Base-by-base conservation (phyloP, 352 stramenopile species). In the Pelagophyceae sp. region DNA sequence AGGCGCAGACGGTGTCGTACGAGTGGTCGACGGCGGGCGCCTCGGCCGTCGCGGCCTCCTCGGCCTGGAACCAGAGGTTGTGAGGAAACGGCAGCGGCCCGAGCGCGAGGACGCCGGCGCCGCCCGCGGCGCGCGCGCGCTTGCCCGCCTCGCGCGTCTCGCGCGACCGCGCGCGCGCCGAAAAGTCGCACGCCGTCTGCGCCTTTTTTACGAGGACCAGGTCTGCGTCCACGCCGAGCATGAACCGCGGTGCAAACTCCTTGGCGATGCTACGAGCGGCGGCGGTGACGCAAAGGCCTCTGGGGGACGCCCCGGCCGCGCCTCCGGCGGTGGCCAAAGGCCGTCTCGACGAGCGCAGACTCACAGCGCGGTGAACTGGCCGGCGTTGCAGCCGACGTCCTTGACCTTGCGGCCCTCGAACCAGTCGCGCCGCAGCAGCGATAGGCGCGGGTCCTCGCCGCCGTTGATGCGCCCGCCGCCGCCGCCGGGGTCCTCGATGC, bases 321-420 rank as follows among this genome's bases (percentile, higher is more conserved):
- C n/a, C n/a, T n/a, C n/a, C n/a, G n/a, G n/a, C n/a, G n/a, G n/a
- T n/a, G n/a, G n/a, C n/a, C n/a, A n/a, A n/a, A 54, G 45, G 45
- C 11, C 11, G 11, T 54, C 23, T 23, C 45, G 23, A 23, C 11
- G 45, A 11, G 45, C 11, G 11, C 45, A 23, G 45, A 54, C 45
- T 11, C 45, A 54, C 45, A 87, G 81, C 27, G 92, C 87, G 0
- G 89, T 92, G 29, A 93, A 77, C n/a, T 90, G 84, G 20, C 89
- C 89, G 0, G 87, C 89, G 80, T 93, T 93, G 82, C 88, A 93
- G 77, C 88, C 89, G 58, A 93, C 88, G 65, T 92, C 89, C 19
- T 92, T 81, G 0, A 83, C 87, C 27, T 86, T 88, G 58, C 90
- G 90, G 38, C 74, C 82, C 5, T 81, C 76, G 54, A 92, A 91